Evolutionary conservation across 805 yeast species (phyloP), one percentile per base, ranked within the genome.

Genomic region (Schizosaccharomyces lindneri): DNA sequence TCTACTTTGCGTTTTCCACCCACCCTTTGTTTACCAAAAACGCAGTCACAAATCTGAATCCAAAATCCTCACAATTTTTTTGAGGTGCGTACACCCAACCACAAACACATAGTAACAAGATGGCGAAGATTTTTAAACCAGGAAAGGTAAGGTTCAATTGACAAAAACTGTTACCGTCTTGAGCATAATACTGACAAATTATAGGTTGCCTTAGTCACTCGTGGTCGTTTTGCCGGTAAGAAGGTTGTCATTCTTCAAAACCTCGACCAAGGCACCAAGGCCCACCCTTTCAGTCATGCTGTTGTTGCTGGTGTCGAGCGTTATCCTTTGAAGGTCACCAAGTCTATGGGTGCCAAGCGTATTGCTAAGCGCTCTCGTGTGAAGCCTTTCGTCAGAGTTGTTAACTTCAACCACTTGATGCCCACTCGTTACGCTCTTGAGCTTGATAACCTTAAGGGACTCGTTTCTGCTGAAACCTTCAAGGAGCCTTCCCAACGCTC

Each of bases 141-240:
- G 61, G 61, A 43, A 59, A 59, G 61, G 61, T 46, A 46, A 19
- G 51, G 1, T 11, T 36, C 9, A 11, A 36, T 36, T 36, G 41
- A 36, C 9, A 36, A 36, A 31, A 36, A 36, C 4, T n/a, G 24
- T 24, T 21, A 13, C 3, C 3, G 21, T 46, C 17, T 46, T 9
- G 13, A 46, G 1, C 2, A 9, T 46, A 9, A n/a, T 6, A 46
- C 27, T 46, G 17, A 46, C 27, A 46, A 17, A 2, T 46, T n/a
- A n/a, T 24, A 46, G 51, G 51, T 75, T 85, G 95, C 97, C 81
- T 89, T 93, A 80, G 89, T 93, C 77, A 95, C 89, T 78, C 90
- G 97, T 79, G 98, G 98, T 75, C 93, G 98, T 82, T 90, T 82
- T 87, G 98, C 98, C 77, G 98, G 98, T 82, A 90, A 89, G 86